Evolutionary conservation across 2,329 filamentous ascomycete genomes (phyloP).

Genomic region (Paecilomyces variotii): DNA sequence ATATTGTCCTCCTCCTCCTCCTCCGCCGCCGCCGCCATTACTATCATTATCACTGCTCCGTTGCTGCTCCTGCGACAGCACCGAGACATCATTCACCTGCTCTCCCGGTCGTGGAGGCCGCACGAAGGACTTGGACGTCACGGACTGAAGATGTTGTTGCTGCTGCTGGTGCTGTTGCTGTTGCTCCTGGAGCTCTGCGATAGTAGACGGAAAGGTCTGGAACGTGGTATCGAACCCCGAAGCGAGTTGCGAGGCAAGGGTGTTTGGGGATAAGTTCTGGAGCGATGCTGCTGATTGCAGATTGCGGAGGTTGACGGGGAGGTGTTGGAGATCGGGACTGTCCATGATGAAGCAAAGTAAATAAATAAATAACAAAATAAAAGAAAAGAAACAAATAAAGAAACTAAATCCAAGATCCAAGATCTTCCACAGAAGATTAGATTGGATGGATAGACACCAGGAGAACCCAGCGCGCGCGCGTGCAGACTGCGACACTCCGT

Average conservation of each 20-base stretch:
- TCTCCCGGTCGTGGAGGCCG: slow-evolving; percentile 10
- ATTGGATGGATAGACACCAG: no score
- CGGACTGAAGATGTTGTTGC: slow-evolving; percentile 7
- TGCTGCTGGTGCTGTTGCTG: slow-evolving; percentile 10
- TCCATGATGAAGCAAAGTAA: slow-evolving; percentile 18
- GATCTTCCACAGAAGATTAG: no score
- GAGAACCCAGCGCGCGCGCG: background rate
- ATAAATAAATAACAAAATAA: background rate
- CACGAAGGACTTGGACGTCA: slow-evolving; percentile 5
- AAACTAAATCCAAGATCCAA: no score
- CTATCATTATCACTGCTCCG: slow-evolving; percentile 2
- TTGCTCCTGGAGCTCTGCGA: slow-evolving; percentile 13
- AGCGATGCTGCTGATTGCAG: slow-evolving; percentile 12
- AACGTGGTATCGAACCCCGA: slow-evolving; percentile 17
- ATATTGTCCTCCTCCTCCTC: slow-evolving; percentile 1
- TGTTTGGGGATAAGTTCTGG: slow-evolving; percentile 11
- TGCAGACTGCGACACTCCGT: background rate
- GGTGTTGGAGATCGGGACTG: slow-evolving; percentile 11
- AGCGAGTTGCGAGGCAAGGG: slow-evolving; percentile 14
- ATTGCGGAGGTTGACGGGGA: slow-evolving; percentile 11
- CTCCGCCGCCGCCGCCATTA: slow-evolving; percentile 1
- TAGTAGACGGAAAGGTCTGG: slow-evolving; percentile 16
- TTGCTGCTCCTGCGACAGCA: slow-evolving; percentile 1
- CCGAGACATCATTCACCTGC: slow-evolving; percentile 9
- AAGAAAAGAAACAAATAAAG: background rate